A percentile compares a stretch with the other conserved stretches of the same genome.
Conservation (phyloP, 2,329 filamentous ascomycete genomes). For the Botryosphaeria dothidea region DNA sequence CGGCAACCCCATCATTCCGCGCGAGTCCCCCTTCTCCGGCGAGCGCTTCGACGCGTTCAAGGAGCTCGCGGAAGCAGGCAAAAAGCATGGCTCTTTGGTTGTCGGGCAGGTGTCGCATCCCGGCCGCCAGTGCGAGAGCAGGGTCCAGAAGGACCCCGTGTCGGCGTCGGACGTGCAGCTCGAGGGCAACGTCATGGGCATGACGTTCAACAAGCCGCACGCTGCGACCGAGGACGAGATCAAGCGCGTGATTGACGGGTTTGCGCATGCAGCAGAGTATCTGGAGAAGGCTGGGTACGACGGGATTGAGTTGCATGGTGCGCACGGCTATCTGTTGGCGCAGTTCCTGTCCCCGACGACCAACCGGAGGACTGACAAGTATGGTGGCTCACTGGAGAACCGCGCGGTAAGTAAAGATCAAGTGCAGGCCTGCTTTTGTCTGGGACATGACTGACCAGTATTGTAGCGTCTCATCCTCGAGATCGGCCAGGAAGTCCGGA, state of each 20-base stretch:
- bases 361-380: conserved; percentile 46
- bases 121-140: conserved; percentile 54
- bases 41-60: conserved; percentile 62
- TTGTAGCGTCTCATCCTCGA: conserved; percentile 43
- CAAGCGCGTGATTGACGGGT: conserved; percentile 48
- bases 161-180: conserved; percentile 49
- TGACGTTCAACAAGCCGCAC: conserved; percentile 53
- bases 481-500: conserved; percentile 45
- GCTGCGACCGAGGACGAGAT: conserved; percentile 59
- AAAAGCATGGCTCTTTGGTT: conserved; percentile 59
- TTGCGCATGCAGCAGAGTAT: conserved; percentile 61
- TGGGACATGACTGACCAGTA: conserved; percentile 27
- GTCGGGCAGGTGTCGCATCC: conserved; percentile 65
- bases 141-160: conserved; percentile 47
- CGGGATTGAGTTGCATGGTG: conserved; percentile 50
- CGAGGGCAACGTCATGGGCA: conserved; percentile 41
- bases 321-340: conserved; percentile 48
- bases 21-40: conserved; percentile 52
- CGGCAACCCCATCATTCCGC: conserved; percentile 63
- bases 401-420: conserved; percentile 31
- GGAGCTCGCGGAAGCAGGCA: conserved; percentile 55
- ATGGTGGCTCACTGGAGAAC: conserved; percentile 49
- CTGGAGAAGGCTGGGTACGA: conserved; percentile 62
- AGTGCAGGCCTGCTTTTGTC: conserved; percentile 25
- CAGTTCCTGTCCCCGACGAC: conserved; percentile 47